Conservation (phyloP, 2,329 filamentous ascomycete species). For the Akanthomyces uredinophilus region DNA sequence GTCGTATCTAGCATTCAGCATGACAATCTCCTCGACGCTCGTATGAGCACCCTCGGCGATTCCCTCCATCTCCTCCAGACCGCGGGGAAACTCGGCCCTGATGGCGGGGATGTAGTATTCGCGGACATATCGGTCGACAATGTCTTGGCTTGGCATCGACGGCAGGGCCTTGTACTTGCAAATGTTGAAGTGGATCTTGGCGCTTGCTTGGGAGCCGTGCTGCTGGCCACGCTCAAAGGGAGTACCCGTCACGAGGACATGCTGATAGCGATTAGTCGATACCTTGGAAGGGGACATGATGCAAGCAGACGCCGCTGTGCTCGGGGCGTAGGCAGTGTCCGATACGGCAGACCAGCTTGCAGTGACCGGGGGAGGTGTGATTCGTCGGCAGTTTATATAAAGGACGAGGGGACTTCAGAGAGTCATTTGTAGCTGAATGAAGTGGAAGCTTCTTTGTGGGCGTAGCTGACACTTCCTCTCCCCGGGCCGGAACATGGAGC, state of each 20-base stretch:
- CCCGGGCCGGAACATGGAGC: not conserved
- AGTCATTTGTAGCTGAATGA: no score
- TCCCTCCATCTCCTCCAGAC: slow-evolving; percentile 40
- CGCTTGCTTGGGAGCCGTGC: not conserved
- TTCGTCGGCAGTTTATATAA: not conserved
- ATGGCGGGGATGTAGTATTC: slow-evolving; percentile 12
- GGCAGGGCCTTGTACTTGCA: not conserved
- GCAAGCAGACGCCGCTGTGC: not conserved
- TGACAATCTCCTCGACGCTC: slow-evolving; percentile 44
- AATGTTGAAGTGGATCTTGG: slow-evolving; percentile 1
- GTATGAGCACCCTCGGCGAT: slow-evolving; percentile 44
- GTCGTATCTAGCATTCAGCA: slow-evolving; percentile 53
- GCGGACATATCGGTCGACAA: not conserved
- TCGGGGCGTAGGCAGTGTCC: not conserved
- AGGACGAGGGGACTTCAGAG: no score
- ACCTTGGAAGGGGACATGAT: not conserved
- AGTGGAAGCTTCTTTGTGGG: not conserved
- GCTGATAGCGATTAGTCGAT: not conserved
- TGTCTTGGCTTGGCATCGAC: not conserved
- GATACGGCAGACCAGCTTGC: not conserved
- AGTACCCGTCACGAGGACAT: not conserved
- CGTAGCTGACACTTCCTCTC: not conserved
- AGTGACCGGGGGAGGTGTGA: not conserved
- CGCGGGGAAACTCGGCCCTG: slow-evolving; percentile 12
- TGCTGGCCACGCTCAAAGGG: not conserved